Evolutionary conservation across 495 filamentous ascomycete genomes (phyloP), one percentile per base, ranked within the genome.

Genomic region (Penicillium lividum): DNA sequence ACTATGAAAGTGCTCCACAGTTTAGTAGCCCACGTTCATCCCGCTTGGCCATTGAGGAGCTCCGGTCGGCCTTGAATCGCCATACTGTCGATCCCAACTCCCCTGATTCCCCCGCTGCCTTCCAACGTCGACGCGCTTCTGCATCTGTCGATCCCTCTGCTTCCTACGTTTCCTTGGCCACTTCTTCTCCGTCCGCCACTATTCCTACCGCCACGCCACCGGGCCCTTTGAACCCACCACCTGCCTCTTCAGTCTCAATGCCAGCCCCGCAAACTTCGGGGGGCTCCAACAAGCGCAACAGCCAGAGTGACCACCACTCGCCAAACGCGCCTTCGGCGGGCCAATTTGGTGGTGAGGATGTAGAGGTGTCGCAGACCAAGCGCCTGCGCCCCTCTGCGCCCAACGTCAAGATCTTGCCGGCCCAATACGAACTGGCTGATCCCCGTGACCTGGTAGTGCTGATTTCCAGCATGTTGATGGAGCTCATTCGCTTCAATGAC

Each of bases 391-490:
- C 80, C 43, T 67, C 79, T 30, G 83, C 83, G 53, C 77, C 84
- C 11, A 71, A 80, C 10, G 79, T 84, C 22, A 97, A 92, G 72
- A 54, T 86, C 27, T 77, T 98, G 70, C 92, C 94, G 6, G 66
- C 75, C 34, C 74, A 80, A 63, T 98, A 98, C 73, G 89, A 94
- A 63, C 72, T 80, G 27, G 93, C 90, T 62, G 82, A 89, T 50
- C 82, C 89, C 16, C 86, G 89, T 62, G 91, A 96, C 72, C 79
- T 98, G 62, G 94, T 96, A 7, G 80, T 89, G 33, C 79, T 98
- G 61, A 96, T 98, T 57, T 85, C 92, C 50, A 92, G 93, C 68
- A 97, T 98, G 94, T 81, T 98, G 18, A 84, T 91, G 70, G 94
- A 98, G 73, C 80, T 98, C 18, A 92, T 98, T 63, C 86, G 89